A percentile compares a stretch with the other conserved stretches of the same genome.
Evolutionary conservation across 2,329 filamentous ascomycete genomes (phyloP).

Genomic region (Aspergillus bombycis): DNA sequence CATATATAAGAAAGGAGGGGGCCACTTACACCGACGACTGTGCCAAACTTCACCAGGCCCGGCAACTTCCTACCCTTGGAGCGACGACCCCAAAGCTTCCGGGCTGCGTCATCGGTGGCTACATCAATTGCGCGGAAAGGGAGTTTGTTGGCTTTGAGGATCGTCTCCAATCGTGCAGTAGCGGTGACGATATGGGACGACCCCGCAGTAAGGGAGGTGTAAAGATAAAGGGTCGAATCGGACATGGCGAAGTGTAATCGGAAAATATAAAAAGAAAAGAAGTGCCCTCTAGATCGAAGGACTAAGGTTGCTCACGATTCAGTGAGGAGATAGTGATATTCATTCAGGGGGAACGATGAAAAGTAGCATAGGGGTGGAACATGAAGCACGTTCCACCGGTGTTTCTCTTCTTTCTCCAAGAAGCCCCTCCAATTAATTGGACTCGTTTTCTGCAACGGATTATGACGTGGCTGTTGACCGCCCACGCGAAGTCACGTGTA

Average conservation of each 20-base stretch:
- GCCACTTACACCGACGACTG: slow-evolving; percentile 77
- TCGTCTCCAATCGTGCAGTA: slow-evolving; percentile 92
- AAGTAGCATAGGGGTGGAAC: not conserved
- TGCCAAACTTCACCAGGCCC: slow-evolving; percentile 81
- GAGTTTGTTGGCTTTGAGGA: slow-evolving; percentile 90
- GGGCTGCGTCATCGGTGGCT: slow-evolving; percentile 84
- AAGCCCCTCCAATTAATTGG: not conserved
- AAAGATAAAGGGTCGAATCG: slow-evolving; percentile 78
- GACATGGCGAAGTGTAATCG: slow-evolving; percentile 29
- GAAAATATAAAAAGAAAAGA: not conserved
- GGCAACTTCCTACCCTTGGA: slow-evolving; percentile 87
- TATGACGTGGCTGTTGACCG: slow-evolving; percentile 4
- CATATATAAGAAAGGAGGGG: not conserved
- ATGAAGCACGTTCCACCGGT: slow-evolving; percentile 4
- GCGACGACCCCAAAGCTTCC: slow-evolving; percentile 84
- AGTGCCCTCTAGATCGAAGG: not conserved
- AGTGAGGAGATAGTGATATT: not conserved
- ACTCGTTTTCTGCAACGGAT: not conserved
- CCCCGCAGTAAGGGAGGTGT: slow-evolving; percentile 92
- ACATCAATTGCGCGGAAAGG: slow-evolving; percentile 92
- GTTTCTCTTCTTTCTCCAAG: not conserved
- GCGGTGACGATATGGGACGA: slow-evolving; percentile 96
- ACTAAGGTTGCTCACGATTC: not conserved
- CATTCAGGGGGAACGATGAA: not conserved
- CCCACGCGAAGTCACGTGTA: not conserved